phyloP scores from a whole-genome alignment of 768 basidiomycete genomes.

The Hebeloma cylindrosporum region DNA sequence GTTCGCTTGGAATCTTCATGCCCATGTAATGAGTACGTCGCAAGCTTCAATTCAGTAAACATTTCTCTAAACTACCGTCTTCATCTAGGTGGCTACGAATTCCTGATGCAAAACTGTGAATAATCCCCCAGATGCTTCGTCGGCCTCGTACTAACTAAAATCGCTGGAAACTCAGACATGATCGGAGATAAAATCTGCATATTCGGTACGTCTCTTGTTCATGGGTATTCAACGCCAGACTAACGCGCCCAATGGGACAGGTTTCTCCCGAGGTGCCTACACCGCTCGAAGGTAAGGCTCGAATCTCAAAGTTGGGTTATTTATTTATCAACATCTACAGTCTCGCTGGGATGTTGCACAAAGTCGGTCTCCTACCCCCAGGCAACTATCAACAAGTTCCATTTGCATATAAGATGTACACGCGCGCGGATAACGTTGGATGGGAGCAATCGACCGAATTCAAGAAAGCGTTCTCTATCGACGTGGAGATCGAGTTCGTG shows the following conservation, averaged over 20 bases:
- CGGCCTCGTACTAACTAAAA: neutral
- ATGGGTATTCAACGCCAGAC: neutral
- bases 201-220: conserved; percentile 41
- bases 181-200: conserved; percentile 61
- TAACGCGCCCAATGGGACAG: conserved; percentile 21
- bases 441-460: conserved; percentile 52
- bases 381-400: conserved; percentile 57
- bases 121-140: neutral
- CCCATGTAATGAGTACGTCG: conserved; percentile 48
- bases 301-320: neutral
- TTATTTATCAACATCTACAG: conserved; percentile 19
- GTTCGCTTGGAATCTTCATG: conserved; percentile 48
- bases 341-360: conserved; percentile 53
- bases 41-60: neutral
- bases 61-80: neutral
- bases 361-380: conserved; percentile 48
- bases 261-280: conserved; percentile 67
- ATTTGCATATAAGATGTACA: conserved; percentile 65
- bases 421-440: conserved; percentile 46
- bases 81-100: conserved; percentile 52
- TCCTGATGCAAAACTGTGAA: conserved; percentile 59
- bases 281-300: conserved; percentile 49
- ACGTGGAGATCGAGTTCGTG: conserved; percentile 57
- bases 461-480: conserved; percentile 53
- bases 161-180: conserved; percentile 31